A percentile compares a stretch with the other conserved stretches of the same genome.
phyloP scores from a whole-genome alignment of 345 rosid genomes.

The Gossypioides kirkii region DNA sequence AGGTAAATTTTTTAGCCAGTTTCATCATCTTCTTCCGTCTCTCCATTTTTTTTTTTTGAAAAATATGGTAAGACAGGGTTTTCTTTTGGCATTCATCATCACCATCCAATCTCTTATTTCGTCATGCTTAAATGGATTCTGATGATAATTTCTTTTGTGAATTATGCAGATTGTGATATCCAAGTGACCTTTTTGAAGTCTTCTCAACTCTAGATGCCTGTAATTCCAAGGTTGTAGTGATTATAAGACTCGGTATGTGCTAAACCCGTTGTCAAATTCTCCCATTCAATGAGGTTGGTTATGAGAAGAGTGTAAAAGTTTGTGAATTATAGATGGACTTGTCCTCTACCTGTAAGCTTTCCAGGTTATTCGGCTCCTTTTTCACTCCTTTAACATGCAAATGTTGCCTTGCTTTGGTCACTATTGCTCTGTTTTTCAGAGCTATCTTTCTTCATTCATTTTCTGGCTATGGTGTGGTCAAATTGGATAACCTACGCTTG shows the following conservation, averaged over 20 bases:
- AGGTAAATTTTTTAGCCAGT: conserved; percentile 7
- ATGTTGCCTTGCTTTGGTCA: conserved; percentile 53
- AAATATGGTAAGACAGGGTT: not conserved
- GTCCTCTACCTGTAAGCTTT: conserved; percentile 25
- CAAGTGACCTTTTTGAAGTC: not conserved
- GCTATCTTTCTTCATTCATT: conserved; percentile 38
- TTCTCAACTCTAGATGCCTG: not conserved
- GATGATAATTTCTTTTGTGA: not conserved
- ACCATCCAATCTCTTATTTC: not conserved
- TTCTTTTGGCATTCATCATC: not conserved
- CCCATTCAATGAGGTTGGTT: not conserved
- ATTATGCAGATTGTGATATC: conserved; percentile 7
- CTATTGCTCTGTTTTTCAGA: conserved; percentile 47
- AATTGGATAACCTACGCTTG: conserved; percentile 19
- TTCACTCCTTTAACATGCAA: conserved; percentile 47
- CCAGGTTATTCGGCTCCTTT: conserved; percentile 22
- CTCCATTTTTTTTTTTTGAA: not conserved
- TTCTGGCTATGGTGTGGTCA: conserved; percentile 24
- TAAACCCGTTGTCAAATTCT: not conserved
- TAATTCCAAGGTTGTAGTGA: not conserved
- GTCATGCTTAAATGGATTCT: conserved; percentile 3
- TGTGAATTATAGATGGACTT: conserved; percentile 32
- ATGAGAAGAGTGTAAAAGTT: conserved; percentile 15
- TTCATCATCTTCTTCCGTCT: not conserved
- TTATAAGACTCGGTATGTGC: not conserved